Conservation (phyloP, 495 filamentous ascomycete species). For the Penicillium silybi region DNA sequence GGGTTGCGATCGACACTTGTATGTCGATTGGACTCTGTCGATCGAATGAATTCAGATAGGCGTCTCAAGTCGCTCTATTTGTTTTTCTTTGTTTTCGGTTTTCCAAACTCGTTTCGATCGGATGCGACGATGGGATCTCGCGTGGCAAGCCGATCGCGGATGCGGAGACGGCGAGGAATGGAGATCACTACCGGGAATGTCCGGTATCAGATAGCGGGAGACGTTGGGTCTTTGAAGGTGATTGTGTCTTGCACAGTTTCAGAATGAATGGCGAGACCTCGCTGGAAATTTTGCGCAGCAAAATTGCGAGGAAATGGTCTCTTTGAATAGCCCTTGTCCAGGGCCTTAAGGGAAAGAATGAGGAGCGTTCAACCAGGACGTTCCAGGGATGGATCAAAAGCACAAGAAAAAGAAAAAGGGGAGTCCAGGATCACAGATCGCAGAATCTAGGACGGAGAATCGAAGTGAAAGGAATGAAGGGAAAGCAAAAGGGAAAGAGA, state of each 20-base stretch:
- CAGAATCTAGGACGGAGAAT: conserved; percentile 34
- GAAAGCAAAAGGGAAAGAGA: conserved; percentile 17
- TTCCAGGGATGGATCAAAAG: conserved; percentile 21
- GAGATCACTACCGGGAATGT: conserved; percentile 31
- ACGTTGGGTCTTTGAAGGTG: conserved; percentile 1
- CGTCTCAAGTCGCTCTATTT: not conserved
- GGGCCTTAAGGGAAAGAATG: conserved; percentile 27
- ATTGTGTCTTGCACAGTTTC: conserved; percentile 18
- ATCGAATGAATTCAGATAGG: not conserved
- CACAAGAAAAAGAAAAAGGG: conserved; percentile 23
- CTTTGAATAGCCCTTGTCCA: conserved; percentile 20
- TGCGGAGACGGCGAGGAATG: conserved; percentile 27
- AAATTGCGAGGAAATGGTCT: conserved; percentile 16
- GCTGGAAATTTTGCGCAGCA: conserved; percentile 24
- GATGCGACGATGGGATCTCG: conserved; percentile 13
- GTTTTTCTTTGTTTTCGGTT: not conserved
- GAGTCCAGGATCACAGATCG: conserved; percentile 42
- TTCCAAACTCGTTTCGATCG: conserved; percentile 3
- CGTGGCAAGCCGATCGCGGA: conserved; percentile 34
- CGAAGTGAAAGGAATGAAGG: conserved; percentile 28
- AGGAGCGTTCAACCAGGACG: conserved; percentile 41
- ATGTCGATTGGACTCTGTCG: not conserved
- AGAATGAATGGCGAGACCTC: conserved; percentile 21
- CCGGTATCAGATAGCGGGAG: conserved; percentile 25
- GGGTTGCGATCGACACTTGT: conserved; percentile 3